These are phyloP conservation scores for Alternaria gaisen DNA, from an alignment of 2,329 filamentous ascomycete genomes.

Conservation along the genomic window DNA sequence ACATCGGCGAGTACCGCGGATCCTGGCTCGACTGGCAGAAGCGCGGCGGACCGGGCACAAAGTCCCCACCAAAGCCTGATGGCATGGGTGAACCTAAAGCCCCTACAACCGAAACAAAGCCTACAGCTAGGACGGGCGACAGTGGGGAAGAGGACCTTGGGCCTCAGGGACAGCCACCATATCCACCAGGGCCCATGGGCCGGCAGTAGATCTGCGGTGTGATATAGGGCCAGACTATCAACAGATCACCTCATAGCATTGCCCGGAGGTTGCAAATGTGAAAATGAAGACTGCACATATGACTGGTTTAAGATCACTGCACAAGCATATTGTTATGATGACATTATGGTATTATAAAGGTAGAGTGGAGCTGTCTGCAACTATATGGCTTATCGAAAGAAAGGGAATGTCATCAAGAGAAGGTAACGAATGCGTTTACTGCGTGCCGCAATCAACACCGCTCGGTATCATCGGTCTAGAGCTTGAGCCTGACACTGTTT, in stretches of 20 bases:
- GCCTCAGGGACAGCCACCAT: slow-evolving; percentile 11
- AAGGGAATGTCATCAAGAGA: background rate
- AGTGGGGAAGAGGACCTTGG: slow-evolving; percentile 31
- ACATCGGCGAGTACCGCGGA: slow-evolving; percentile 75
- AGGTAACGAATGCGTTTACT: fast-evolving
- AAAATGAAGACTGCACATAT: background rate
- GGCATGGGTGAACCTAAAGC: slow-evolving; percentile 30
- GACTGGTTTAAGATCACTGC: too few species aligned
- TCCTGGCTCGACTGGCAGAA: slow-evolving; percentile 85
- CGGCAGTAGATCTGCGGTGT: slow-evolving; percentile 1
- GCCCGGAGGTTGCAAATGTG: background rate
- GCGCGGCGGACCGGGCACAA: slow-evolving; percentile 67
- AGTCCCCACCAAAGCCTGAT: slow-evolving; percentile 25
- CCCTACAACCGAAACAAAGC: slow-evolving; percentile 25
- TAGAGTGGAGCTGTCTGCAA: background rate
- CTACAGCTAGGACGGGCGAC: slow-evolving; percentile 15
- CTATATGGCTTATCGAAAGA: background rate
- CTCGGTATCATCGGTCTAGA: slow-evolving; percentile 37
- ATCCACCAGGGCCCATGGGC: slow-evolving; percentile 3
- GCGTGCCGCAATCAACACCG: background rate
- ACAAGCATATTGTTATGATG: background rate
- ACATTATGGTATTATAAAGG: background rate
- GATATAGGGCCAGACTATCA: background rate
- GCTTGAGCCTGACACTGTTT: slow-evolving; percentile 50
- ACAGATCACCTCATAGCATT: background rate